These are phyloP conservation scores for Meyerozyma guilliermondii DNA, from an alignment of 1,139 yeast genomes.

Conservation along the genomic window DNA sequence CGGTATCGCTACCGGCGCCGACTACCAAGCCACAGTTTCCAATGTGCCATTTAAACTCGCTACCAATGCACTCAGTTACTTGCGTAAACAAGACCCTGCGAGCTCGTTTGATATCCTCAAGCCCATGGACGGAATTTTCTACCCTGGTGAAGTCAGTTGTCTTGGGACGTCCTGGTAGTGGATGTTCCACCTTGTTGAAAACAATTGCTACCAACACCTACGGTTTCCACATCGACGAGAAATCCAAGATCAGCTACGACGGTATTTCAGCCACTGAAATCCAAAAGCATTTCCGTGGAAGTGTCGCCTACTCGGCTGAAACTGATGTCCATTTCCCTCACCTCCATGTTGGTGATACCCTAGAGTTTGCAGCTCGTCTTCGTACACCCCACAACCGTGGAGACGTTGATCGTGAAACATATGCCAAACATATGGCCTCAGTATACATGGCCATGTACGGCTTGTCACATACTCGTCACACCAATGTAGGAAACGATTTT, in stretches of 20 bases:
- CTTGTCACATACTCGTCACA: conserved; percentile 59
- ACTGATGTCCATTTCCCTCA: conserved; percentile 7
- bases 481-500: conserved; percentile 67
- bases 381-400: conserved; percentile 6
- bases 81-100: conserved; percentile 1
- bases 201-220: conserved; percentile 13
- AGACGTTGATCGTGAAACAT: conserved; percentile 52
- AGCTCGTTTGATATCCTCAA: conserved; percentile 5
- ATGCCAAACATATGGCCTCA: conserved; percentile 58
- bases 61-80: conserved; percentile 3
- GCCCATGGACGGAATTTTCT: conserved; percentile 5
- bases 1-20: conserved; percentile 15
- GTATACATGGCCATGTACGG: conserved; percentile 75
- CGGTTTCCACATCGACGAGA: conserved; percentile 12
- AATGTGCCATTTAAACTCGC: conserved; percentile 9
- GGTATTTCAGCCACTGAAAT: conserved; percentile 4
- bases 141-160: conserved; percentile 6
- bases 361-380: conserved; percentile 7
- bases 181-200: conserved; percentile 6
- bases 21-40: conserved; percentile 14
- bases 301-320: conserved; percentile 6
- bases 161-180: conserved; percentile 7
- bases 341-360: conserved; percentile 6
- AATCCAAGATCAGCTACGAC: conserved; percentile 6
- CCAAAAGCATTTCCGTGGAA: conserved; percentile 4